Conservation (phyloP, 306 rosid species). For the Benincasa hispida region DNA sequence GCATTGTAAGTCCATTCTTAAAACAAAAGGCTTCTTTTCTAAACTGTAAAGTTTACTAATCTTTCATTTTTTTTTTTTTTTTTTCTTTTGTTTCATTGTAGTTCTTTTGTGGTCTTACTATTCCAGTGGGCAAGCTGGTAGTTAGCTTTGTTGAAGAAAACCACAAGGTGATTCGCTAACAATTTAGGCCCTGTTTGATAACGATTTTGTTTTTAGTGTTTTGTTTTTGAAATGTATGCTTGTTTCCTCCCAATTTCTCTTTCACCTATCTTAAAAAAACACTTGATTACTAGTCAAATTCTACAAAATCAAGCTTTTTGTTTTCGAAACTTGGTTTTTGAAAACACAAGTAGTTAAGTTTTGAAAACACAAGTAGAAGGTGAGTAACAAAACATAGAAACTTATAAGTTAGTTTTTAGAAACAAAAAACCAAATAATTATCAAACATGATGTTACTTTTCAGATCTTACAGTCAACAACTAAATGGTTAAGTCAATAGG, state of each 20-base stretch:
- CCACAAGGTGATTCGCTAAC: conserved; percentile 41
- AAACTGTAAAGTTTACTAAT: neutral
- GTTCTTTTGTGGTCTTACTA: conserved; percentile 58
- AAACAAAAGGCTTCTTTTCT: neutral
- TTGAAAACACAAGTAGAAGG: too few relatives aligned
- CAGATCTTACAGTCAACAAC: neutral
- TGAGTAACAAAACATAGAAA: too few relatives aligned
- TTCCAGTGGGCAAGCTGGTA: conserved; percentile 66
- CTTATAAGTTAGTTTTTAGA: too few relatives aligned
- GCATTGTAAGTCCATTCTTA: conserved; percentile 33
- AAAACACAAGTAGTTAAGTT: too few relatives aligned
- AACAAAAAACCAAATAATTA: too few relatives aligned
- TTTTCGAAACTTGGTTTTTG: too few relatives aligned
- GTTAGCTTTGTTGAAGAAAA: conserved; percentile 55
- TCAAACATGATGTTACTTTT: neutral
- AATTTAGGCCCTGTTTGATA: neutral
- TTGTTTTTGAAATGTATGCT: too few relatives aligned
- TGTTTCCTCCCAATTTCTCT: too few relatives aligned
- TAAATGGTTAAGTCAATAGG: neutral
- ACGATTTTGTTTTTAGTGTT: too few relatives aligned
- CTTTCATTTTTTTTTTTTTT: neutral
- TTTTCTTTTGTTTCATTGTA: conserved; percentile 21
- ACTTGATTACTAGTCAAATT: too few relatives aligned
- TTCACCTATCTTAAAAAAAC: too few relatives aligned
- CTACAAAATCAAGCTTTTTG: too few relatives aligned